Evolutionary conservation across 2,329 filamentous ascomycete genomes (phyloP).

Genomic region (Aspergillus persii): DNA sequence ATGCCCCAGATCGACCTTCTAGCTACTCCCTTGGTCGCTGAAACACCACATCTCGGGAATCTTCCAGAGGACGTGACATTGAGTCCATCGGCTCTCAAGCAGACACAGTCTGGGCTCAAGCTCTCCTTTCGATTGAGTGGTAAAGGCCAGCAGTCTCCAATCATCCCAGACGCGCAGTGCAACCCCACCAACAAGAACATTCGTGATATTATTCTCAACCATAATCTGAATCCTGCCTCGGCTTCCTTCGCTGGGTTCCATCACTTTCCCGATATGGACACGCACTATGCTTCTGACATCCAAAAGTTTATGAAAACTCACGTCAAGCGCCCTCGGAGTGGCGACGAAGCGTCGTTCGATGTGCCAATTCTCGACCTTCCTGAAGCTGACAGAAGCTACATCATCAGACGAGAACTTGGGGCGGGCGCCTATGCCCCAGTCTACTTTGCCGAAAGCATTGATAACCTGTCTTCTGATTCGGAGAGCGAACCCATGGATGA

Average conservation of each 20-base stretch:
- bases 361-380: conserved; percentile 68
- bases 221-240: conserved; percentile 69
- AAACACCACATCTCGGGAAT: conserved; percentile 51
- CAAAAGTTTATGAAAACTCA: conserved; percentile 74
- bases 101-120: conserved; percentile 25
- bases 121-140: conserved; percentile 19
- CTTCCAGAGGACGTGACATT: conserved; percentile 35
- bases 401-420: conserved; percentile 79
- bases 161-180: conserved; percentile 79
- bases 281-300: conserved; percentile 70
- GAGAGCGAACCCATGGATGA: conserved; percentile 40
- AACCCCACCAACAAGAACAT: conserved; percentile 83
- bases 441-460: conserved; percentile 78
- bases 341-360: conserved; percentile 59
- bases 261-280: conserved; percentile 64
- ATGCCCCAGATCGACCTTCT: conserved; percentile 46
- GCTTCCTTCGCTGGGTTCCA: conserved; percentile 75
- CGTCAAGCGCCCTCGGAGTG: conserved; percentile 48
- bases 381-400: conserved; percentile 66
- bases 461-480: conserved; percentile 41
- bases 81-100: conserved; percentile 43
- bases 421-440: conserved; percentile 94
- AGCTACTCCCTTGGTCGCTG: conserved; percentile 71
- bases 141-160: conserved; percentile 51
- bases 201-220: conserved; percentile 68